Conservation (phyloP, 345 rosid genomes). For the Eucalyptus polybractea region DNA sequence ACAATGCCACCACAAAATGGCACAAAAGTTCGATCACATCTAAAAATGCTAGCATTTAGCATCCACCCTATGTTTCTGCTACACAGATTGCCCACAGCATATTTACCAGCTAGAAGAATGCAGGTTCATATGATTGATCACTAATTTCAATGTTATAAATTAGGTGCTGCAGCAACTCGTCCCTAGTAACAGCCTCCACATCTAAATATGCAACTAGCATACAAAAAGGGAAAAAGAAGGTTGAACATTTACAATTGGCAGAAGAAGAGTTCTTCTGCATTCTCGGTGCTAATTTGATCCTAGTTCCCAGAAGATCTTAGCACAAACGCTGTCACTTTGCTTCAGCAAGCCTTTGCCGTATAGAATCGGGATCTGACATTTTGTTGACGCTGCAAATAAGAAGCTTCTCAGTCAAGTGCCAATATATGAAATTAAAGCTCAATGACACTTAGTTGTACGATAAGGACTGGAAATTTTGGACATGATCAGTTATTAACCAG, state of each 20-base stretch:
- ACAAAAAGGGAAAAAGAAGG: neutral
- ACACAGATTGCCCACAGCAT: neutral
- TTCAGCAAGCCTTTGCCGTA: constrained; percentile 34
- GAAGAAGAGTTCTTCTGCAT: neutral
- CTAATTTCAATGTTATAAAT: neutral
- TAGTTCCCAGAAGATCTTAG: neutral
- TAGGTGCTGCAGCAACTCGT: neutral
- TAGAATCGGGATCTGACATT: constrained; percentile 25
- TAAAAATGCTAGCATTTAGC: neutral
- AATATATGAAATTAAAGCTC: neutral
- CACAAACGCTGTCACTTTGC: constrained; percentile 17
- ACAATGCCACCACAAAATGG: neutral
- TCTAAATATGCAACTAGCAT: neutral
- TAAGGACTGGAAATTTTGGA: neutral
- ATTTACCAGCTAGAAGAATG: neutral
- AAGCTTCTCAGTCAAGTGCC: neutral
- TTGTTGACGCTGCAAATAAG: constrained; percentile 50
- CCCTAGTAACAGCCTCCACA: neutral
- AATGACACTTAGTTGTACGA: neutral
- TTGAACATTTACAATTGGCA: constrained; percentile 1
- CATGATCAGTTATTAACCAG: neutral
- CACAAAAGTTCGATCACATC: neutral
- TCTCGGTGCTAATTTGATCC: neutral
- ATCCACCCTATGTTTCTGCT: neutral
- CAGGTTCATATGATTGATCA: neutral